A percentile compares a stretch with the other conserved stretches of the same genome.
Conservation (phyloP, 495 filamentous ascomycete genomes). For the Neurospora hispaniola region DNA sequence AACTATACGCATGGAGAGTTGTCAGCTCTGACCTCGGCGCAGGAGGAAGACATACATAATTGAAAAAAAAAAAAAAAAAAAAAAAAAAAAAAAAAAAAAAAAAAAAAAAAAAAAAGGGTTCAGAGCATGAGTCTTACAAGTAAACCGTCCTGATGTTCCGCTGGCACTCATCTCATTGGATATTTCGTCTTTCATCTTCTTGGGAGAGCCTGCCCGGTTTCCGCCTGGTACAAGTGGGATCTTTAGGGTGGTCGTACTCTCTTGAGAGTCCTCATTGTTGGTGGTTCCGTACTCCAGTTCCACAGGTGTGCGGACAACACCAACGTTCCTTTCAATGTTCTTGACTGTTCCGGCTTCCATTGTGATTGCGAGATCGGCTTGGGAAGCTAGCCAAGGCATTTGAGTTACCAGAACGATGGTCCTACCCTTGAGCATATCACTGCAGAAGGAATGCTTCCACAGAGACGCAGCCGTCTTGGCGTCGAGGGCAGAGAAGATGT, state of each 20-base stretch:
- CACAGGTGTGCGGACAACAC: conserved; percentile 24
- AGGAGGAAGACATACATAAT: background rate
- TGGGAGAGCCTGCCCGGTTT: background rate
- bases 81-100: background rate
- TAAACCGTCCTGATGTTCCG: conserved; percentile 21
- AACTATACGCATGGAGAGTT: conserved; percentile 3
- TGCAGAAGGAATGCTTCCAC: conserved; percentile 41
- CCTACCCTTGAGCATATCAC: conserved; percentile 32
- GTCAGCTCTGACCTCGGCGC: background rate
- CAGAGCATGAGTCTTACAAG: conserved; percentile 14
- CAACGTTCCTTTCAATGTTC: conserved; percentile 24
- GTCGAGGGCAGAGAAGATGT: conserved; percentile 56
- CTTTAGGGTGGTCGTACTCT: conserved; percentile 13
- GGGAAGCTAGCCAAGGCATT: conserved; percentile 33
- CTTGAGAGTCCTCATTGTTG: conserved; percentile 3
- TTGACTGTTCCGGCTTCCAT: conserved; percentile 32
- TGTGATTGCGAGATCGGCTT: conserved; percentile 33
- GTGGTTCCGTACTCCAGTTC: background rate
- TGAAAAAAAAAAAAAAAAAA: background rate
- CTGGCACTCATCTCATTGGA: conserved; percentile 17
- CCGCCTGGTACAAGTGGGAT: conserved; percentile 12
- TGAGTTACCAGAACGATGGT: conserved; percentile 31
- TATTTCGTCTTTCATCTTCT: conserved; percentile 4
- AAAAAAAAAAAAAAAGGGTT: background rate
- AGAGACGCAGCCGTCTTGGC: conserved; percentile 38